Base-by-base conservation (phyloP, 106 monocot species). In the Iris macrosiphon region DNA sequence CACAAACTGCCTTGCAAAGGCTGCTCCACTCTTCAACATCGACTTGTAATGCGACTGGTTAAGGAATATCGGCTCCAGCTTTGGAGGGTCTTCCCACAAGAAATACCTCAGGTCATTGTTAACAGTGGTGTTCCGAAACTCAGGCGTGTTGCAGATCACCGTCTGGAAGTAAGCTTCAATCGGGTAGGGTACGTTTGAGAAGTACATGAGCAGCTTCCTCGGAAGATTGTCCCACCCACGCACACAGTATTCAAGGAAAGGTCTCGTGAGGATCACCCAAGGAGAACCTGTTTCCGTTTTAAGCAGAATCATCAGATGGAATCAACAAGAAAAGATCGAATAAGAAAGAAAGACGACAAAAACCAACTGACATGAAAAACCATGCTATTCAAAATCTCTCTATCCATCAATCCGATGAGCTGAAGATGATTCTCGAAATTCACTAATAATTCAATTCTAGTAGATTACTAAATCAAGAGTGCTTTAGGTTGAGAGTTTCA, bases 151-250 rank as follows among this genome's bases (percentile, higher is more conserved):
- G 80, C 93, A 93, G 2, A 88, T 74, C 6, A 81, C 66, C 3
- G 93, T 88, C 32, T 93, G 93, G 75, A 93, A 93, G 74, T 93
- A 93, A 43, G 88, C 60, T 60, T 93, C 93, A 31, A 63, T 66
- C 0, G 93, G 51, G 63, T 80, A 93, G 4, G 77, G 59, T 6
- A 78, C 75, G 51, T 93, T 93, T 2, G 88, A 20, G 50, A 78
- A 80, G 60, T 93, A 93, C 93, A 93, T 88, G 16, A 93, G 75
- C n/a, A 93, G 72, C 15, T 74, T 83, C 27, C 93, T 71, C 2
- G 93, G 93, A 45, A 93, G 84, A 52, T 88, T 93, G n/a, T 93
- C 88, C 62, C 72, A 80, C 44, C 83, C 66, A 38, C 43, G 51
- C 5, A 93, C 59, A 33, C 74, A 75, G 24, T 84, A 60, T 43